phyloP scores from a whole-genome alignment of 305 asterid species.

The Ajuga reptans region DNA sequence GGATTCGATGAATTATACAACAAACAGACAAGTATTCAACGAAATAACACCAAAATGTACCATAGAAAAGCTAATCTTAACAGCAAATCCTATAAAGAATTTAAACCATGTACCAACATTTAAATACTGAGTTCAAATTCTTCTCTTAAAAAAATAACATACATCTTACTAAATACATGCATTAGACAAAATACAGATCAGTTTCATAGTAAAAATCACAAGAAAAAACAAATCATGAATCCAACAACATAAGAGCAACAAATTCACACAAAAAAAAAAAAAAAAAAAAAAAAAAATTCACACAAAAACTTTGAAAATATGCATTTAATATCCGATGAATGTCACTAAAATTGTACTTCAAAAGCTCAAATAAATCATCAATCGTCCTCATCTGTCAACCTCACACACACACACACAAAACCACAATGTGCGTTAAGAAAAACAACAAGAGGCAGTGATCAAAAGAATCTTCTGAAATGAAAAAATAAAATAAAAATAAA shows the following conservation, averaged over 20 bases:
- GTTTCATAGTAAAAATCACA: neutral
- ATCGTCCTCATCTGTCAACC: neutral
- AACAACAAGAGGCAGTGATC: neutral
- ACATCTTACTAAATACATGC: neutral
- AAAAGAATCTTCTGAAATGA: neutral
- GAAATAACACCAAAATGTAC: neutral
- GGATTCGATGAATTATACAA: neutral
- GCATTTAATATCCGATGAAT: neutral
- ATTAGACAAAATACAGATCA: neutral
- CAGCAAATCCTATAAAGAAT: neutral
- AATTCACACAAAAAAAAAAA: neutral
- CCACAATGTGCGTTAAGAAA: neutral
- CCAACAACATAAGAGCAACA: neutral
- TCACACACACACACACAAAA: neutral
- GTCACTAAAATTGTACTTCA: neutral
- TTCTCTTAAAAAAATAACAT: neutral
- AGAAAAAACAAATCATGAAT: neutral
- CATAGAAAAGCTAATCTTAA: neutral
- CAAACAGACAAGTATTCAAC: neutral
- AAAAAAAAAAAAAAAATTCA: too few species aligned
- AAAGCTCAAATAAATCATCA: neutral
- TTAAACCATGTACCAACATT: neutral
- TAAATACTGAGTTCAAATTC: neutral
- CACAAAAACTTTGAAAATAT: neutral
- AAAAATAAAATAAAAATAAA: too few species aligned